Conservation (phyloP, 2,329 filamentous ascomycete species). For the Ambrosiella beaveri region DNA sequence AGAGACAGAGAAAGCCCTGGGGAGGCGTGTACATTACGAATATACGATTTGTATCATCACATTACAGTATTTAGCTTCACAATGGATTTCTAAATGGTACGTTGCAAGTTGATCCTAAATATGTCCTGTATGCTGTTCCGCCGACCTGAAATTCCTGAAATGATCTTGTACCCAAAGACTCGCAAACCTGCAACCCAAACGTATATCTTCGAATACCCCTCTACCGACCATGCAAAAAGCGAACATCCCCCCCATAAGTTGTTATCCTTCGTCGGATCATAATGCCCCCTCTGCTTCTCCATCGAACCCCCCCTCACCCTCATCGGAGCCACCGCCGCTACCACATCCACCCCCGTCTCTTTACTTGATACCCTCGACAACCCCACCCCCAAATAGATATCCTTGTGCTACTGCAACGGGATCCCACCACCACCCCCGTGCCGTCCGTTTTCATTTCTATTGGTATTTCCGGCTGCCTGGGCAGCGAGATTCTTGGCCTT, state of each 20-base stretch:
- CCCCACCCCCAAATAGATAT: background rate
- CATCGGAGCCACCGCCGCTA: background rate
- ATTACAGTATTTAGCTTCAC: too few relatives aligned
- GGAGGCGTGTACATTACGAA: slow-evolving; percentile 10
- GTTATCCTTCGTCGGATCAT: slow-evolving; percentile 11
- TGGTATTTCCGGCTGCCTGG: background rate
- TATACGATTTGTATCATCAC: slow-evolving; percentile 3
- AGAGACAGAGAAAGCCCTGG: background rate
- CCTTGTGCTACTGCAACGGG: background rate
- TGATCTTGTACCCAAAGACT: background rate
- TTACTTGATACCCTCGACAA: slow-evolving; percentile 6
- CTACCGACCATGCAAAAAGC: background rate
- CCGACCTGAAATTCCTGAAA: background rate
- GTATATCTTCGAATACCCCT: background rate
- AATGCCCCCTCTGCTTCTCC: slow-evolving; percentile 9
- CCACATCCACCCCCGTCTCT: slow-evolving; percentile 1
- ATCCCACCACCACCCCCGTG: background rate
- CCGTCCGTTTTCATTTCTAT: background rate
- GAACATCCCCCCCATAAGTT: background rate
- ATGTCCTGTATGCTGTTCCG: background rate
- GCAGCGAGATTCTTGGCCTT: background rate
- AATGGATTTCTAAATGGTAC: too few relatives aligned
- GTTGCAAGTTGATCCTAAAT: background rate
- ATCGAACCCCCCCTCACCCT: slow-evolving; percentile 2
- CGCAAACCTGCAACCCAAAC: background rate